A percentile compares a stretch with the other conserved stretches of the same genome.
Conservation (phyloP, 495 filamentous ascomycete species). For the Neurospora sublineolata region DNA sequence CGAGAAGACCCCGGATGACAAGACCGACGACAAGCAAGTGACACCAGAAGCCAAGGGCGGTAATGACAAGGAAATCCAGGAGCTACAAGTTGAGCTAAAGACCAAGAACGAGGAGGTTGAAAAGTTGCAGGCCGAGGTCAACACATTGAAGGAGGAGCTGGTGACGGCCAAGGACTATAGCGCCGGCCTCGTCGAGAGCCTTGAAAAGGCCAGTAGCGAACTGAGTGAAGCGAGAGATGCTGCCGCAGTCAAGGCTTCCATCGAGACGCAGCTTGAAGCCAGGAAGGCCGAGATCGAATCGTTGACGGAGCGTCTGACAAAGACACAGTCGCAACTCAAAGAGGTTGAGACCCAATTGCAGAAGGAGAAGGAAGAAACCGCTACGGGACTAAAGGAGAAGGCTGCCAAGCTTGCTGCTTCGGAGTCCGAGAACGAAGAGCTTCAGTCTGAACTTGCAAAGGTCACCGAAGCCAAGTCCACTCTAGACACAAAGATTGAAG, state of each 20-base stretch:
- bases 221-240: constrained; percentile 45
- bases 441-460: constrained; percentile 23
- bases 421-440: constrained; percentile 23
- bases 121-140: constrained; percentile 26
- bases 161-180: constrained; percentile 51
- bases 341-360: constrained; percentile 43
- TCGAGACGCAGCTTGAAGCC: constrained; percentile 38
- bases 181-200: constrained; percentile 48
- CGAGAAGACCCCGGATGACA: not conserved
- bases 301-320: constrained; percentile 42
- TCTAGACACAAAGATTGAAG: constrained; percentile 21
- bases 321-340: constrained; percentile 37
- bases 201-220: constrained; percentile 50
- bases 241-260: constrained; percentile 40
- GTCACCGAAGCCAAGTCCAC: constrained; percentile 20
- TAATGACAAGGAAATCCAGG: constrained; percentile 50
- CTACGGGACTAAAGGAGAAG: constrained; percentile 28
- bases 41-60: constrained; percentile 32
- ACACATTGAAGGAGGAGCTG: constrained; percentile 27
- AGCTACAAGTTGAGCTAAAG: constrained; percentile 51
- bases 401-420: constrained; percentile 18
- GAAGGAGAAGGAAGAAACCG: constrained; percentile 27
- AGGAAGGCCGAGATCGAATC: constrained; percentile 34
- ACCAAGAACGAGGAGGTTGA: constrained; percentile 32
- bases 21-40: not conserved